Conservation (phyloP, 345 rosid genomes). For the Orychophragmus violaceus region DNA sequence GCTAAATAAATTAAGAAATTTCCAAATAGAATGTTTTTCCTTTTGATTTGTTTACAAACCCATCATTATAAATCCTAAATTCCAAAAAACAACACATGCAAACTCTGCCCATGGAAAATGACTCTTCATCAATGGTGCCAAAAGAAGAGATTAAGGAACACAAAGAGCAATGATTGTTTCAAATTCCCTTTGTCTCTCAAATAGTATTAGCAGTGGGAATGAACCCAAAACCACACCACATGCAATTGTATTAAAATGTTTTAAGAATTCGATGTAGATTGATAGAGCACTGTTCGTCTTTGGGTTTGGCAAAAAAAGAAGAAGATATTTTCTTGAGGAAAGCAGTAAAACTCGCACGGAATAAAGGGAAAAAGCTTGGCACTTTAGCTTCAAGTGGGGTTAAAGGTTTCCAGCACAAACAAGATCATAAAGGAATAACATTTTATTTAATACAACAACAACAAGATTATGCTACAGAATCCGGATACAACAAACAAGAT, state of each 20-base stretch:
- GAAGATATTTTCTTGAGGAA: slow-evolving; percentile 8
- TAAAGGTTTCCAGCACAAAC: slow-evolving; percentile 19
- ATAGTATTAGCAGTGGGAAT: neutral
- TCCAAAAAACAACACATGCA: slow-evolving; percentile 14
- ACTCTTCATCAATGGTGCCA: slow-evolving; percentile 12
- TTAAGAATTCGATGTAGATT: neutral
- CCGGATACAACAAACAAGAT: slow-evolving; percentile 12
- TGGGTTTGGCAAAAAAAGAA: neutral
- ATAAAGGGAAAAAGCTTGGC: slow-evolving; percentile 12
- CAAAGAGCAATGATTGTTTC: slow-evolving; percentile 7
- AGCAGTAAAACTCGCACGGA: slow-evolving; percentile 17
- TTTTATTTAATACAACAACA: neutral
- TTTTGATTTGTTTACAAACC: neutral
- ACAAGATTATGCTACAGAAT: neutral
- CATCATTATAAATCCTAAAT: neutral
- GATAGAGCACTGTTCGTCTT: slow-evolving; percentile 6
- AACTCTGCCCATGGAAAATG: slow-evolving; percentile 8
- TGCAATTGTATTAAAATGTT: neutral
- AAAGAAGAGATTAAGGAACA: slow-evolving; percentile 8
- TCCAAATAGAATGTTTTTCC: neutral
- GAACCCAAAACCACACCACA: neutral
- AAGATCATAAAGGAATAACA: neutral
- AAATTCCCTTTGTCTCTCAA: slow-evolving; percentile 10
- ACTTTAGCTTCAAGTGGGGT: slow-evolving; percentile 23
- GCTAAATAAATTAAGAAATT: neutral